These are phyloP conservation scores for Clarireedia paspali DNA, from an alignment of 2,329 filamentous ascomycete species.

Conservation along the genomic window DNA sequence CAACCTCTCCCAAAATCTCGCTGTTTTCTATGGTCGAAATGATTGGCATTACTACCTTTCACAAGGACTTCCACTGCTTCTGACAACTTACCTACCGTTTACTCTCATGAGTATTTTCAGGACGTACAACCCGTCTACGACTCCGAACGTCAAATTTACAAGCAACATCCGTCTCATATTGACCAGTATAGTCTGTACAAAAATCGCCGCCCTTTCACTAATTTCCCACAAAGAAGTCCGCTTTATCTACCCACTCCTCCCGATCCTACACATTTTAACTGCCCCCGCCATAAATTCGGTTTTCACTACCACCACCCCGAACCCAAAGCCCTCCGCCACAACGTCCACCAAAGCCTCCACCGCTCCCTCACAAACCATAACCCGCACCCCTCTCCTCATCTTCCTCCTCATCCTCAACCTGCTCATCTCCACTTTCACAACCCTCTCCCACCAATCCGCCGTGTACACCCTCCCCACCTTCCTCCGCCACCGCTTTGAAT, in stretches of 20 bases:
- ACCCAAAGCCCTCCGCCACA: slow-evolving; percentile 8
- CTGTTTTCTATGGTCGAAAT: slow-evolving; percentile 88
- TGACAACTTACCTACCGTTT: slow-evolving; percentile 79
- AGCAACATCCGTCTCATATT: slow-evolving; percentile 35
- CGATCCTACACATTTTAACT: slow-evolving; percentile 74
- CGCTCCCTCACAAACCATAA: slow-evolving; percentile 21
- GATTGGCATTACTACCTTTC: slow-evolving; percentile 89
- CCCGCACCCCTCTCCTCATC: slow-evolving; percentile 48
- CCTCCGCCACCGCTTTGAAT: slow-evolving; percentile 67
- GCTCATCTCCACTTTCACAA: slow-evolving; percentile 64
- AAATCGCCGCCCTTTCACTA: slow-evolving; percentile 58
- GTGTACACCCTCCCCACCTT: slow-evolving; percentile 67
- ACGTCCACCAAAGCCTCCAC: slow-evolving; percentile 16
- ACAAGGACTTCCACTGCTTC: slow-evolving; percentile 80
- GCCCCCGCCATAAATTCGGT: slow-evolving; percentile 60
- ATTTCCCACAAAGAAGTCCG: slow-evolving; percentile 96
- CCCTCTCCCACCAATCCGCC: slow-evolving; percentile 72
- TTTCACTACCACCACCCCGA: slow-evolving; percentile 25
- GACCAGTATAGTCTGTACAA: slow-evolving; percentile 47
- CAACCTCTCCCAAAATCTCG: slow-evolving; percentile 80
- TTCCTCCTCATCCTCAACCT: slow-evolving; percentile 58
- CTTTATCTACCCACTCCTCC: slow-evolving; percentile 89
- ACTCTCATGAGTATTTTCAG: slow-evolving; percentile 47
- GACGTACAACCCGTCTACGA: slow-evolving; percentile 12
- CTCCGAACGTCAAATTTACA: neutral